Evolutionary conservation across 75 land plant species (phyloP), one percentile per base, ranked within the genome.

Genomic region (Cupressus sempervirens): DNA sequence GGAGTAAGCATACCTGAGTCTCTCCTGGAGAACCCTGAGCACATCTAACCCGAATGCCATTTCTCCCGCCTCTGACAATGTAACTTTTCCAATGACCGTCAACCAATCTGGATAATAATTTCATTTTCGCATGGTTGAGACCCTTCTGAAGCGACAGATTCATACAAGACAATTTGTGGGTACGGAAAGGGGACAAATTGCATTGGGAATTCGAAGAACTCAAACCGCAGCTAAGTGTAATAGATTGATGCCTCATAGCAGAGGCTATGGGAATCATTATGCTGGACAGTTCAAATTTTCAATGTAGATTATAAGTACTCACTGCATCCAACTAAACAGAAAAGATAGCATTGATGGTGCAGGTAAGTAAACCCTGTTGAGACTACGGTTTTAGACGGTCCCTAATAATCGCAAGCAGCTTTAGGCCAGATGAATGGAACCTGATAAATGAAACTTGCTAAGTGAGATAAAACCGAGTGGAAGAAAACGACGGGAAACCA

Each of bases 31-130:
- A 79, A 41, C 1, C 52, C 41, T 79, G 81, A 20, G 50, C 52
- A 45, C 81, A 41, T 50, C 50, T 45, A n/a, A 79, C 26, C 46
- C n/a, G 81, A 45, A 79, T 41, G 81, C 32, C 81, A 79, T 79
- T 50, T 12, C 45, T 43, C 12, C 50, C 81, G n/a, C 81, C 81
- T 79, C 48, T 13, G 29, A n/a, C n/a, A 38, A n/a, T 79, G 81
- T 3, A 45, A 45, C 50, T 45, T 7, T 12, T 79, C 10, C 48
- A 11, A 45, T 48, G 50, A 26, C 50, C n/a, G 32, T 12, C 46
- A 41, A 41, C 45, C 50, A 79, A 79, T 18, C 50, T 79, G 5
- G 81, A 40, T 79, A 79, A 41, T 26, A 11, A n/a, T n/a, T 41
- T 79, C 10, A n/a, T 79, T 79, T 79, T 30, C 13, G 3, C 30